Evolutionary conservation across 768 basidiomycete genomes (phyloP).

Genomic region (Cystofilobasidium capitatum): DNA sequence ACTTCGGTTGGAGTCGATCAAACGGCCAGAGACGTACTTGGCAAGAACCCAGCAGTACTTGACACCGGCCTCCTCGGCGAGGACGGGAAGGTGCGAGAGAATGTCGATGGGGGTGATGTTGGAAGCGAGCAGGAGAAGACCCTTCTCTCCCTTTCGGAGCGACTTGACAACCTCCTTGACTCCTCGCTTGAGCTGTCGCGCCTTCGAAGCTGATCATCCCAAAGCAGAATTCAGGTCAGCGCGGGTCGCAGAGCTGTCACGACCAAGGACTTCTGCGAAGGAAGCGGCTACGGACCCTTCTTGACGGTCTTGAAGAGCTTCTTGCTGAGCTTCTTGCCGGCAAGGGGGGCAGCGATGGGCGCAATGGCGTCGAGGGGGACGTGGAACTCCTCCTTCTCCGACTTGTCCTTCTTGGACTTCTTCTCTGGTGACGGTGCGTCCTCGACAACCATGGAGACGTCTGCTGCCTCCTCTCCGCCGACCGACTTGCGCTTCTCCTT

Average conservation of each 20-base stretch:
- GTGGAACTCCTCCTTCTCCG: slow-evolving; percentile 55
- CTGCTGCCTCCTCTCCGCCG: slow-evolving; percentile 29
- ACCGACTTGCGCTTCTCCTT: slow-evolving; percentile 39
- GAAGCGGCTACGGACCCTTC: slow-evolving; percentile 49
- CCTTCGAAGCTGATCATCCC: slow-evolving; percentile 64
- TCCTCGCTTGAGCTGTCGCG: slow-evolving; percentile 88
- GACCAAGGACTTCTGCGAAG: too few relatives aligned
- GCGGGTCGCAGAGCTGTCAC: not conserved
- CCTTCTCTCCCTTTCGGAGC: slow-evolving; percentile 92
- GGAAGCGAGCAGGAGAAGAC: slow-evolving; percentile 82
- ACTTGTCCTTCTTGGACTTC: slow-evolving; percentile 36
- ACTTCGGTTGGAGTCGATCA: not conserved
- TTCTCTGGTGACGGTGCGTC: slow-evolving; percentile 40
- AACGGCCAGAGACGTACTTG: slow-evolving; percentile 34
- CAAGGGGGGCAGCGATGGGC: slow-evolving; percentile 87
- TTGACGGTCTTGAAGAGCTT: slow-evolving; percentile 92
- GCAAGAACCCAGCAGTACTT: slow-evolving; percentile 41
- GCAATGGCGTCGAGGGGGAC: slow-evolving; percentile 74
- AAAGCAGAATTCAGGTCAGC: not conserved
- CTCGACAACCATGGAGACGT: slow-evolving; percentile 44
- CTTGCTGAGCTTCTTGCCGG: slow-evolving; percentile 84
- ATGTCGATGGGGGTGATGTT: slow-evolving; percentile 99
- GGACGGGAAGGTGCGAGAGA: slow-evolving; percentile 86
- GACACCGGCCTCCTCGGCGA: slow-evolving; percentile 74
- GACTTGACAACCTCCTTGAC: slow-evolving; percentile 99